Evolutionary conservation across 179 eudicot species (phyloP), one percentile per base, ranked within the genome.

Genomic region (Actinidia arguta): DNA sequence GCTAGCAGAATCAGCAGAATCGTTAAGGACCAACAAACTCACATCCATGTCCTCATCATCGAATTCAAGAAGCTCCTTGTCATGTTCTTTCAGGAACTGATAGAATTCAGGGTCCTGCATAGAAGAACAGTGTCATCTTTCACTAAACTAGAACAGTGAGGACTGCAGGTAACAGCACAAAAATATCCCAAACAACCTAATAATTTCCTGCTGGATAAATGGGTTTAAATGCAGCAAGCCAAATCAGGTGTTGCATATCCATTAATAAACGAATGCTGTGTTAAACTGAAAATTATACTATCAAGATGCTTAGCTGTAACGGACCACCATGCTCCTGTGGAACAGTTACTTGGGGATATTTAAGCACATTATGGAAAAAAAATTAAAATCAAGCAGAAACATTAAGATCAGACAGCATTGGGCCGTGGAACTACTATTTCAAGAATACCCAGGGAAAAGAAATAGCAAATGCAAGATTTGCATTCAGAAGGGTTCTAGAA

Each of bases 71-170:
- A 96, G 96, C 85, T 91, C 97, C 81, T 91, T 87, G 81, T 96
- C 98, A 80, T 91, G 95, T 81, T 95, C 94, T 85, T 92, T 84
- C 89, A 96, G 79, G 82, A 87, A 96, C 84, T 93, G 87, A 78
- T 90, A 95, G 80, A 95, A 96, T 87, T 95, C 99, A 0, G 98
- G 98, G 82, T 96, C 96, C 98, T 96, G 93, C 87, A 85, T 18
- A n/a, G 25, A 83, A n/a, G 25, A 84, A 31, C 69, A 52, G 55
- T 67, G 62, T 68, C 76, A 84, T 56, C 64, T 62, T 55, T 0
- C 1, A 74, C 2, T 61, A 78, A 20, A 78, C 42, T 48, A 20
- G 31, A 86, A 42, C 78, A 46, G 54, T 4, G 22, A 47, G 16
- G 67, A 46, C 22, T 36, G 16, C 4, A 5, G 8, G 25, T 10